Evolutionary conservation across 495 filamentous ascomycete genomes (phyloP), one percentile per base, ranked within the genome.

Genomic region (Parathielavia hyrcaniae): DNA sequence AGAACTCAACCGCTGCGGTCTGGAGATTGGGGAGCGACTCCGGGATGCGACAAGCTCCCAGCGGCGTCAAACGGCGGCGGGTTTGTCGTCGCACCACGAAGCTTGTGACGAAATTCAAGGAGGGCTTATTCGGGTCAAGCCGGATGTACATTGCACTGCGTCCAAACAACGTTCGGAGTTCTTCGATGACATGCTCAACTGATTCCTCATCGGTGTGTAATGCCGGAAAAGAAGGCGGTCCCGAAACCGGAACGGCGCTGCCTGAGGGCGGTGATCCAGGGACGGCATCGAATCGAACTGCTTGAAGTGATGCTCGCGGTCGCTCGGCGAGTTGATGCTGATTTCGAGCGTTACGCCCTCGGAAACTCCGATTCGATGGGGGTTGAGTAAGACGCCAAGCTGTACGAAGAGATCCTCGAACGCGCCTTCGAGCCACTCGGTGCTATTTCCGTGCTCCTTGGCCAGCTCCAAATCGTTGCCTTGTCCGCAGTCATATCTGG

Each of bases 321-420:
- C 47, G 47, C 47, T 49, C 13, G 47, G 47, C 26, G 47, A 49
- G n/a, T 49, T 26, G 16, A 49, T 49, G 17, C 47, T 49, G 47
- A 49, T 32, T 14, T 49, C 30, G 30, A 49, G 47, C 26, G 47
- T 49, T 14, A 44, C 17, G 41, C n/a, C 41, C 4, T 11, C 38
- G 38, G 13, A 11, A 12, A 14, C 30, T 30, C 22, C 45, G 1
- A 30, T 22, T 5, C 12, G 4, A 5, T 47, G 8, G 26, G 2
- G 6, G 16, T 5, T 12, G 30, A 7, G 9, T 14, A 5, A 34
- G 14, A n/a, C 16, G 6, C 1, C 47, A 16, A 49, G 12, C 23
- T 3, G 5, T 19, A 7, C 3, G 3, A 49, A 35, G 16, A 49
- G 13, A 8, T 35, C 14, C 4, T 5, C 5, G 16, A 49, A 4